Conservation (phyloP, 1,284 basidiomycete genomes). For the Marasmius sp. region DNA sequence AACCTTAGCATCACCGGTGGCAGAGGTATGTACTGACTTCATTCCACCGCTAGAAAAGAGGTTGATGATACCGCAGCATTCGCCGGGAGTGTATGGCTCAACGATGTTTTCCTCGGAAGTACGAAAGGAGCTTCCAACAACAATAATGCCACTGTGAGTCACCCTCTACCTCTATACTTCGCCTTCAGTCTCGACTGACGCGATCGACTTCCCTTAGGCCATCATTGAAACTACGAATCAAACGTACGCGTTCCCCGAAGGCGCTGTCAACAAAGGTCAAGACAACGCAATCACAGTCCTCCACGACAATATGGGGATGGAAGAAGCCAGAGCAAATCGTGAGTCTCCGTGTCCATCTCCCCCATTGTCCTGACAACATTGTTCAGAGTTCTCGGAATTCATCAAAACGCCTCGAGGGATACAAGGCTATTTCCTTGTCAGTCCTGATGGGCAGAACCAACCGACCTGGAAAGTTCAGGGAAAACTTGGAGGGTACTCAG, state of each 20-base stretch:
- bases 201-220: background rate
- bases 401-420: constrained; percentile 34
- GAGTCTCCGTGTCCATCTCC: background rate
- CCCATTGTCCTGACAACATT: background rate
- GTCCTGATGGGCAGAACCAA: background rate
- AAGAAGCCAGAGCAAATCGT: constrained; percentile 11
- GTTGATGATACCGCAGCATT: constrained; percentile 34
- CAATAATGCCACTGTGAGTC: background rate
- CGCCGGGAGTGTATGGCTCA: constrained; percentile 60
- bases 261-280: constrained; percentile 11
- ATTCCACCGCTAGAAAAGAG: background rate
- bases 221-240: constrained; percentile 17
- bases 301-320: constrained; percentile 26
- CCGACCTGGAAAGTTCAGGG: constrained; percentile 60
- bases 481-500: constrained; percentile 58
- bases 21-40: constrained; percentile 36
- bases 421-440: constrained; percentile 39
- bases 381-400: background rate
- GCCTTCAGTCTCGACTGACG: background rate
- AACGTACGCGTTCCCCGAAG: constrained; percentile 14
- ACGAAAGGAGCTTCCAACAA: constrained; percentile 33
- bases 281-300: constrained; percentile 18
- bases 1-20: constrained; percentile 62
- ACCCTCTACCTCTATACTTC: background rate
- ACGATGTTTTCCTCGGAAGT: constrained; percentile 50